These are phyloP conservation scores for Macaranga tanarius DNA, from an alignment of 441 rosid genomes.

Conservation along the genomic window DNA sequence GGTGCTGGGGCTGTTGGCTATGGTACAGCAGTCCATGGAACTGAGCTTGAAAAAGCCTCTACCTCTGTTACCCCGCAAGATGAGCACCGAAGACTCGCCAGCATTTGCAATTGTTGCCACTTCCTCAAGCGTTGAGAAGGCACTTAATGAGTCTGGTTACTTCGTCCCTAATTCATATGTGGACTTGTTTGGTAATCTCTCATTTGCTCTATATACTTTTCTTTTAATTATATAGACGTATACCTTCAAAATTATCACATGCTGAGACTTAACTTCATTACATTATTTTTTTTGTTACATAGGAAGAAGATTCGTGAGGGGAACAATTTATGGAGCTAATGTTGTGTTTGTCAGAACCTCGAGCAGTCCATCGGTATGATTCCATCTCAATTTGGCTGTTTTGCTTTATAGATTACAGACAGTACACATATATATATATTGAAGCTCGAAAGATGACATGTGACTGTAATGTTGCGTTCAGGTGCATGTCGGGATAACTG, in stretches of 20 bases:
- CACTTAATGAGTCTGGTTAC: constrained; percentile 6
- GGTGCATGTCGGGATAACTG: background rate
- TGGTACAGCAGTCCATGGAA: constrained; percentile 7
- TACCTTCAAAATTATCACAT: no score
- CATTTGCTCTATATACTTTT: background rate
- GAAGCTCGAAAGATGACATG: no score
- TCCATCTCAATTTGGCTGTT: background rate
- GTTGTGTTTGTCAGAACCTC: constrained; percentile 9
- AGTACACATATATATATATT: no score
- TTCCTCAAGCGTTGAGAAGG: background rate
- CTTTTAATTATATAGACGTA: background rate
- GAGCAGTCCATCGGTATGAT: background rate
- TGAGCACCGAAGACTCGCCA: background rate
- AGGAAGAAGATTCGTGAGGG: constrained; percentile 11
- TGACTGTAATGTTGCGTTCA: background rate
- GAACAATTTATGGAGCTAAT: background rate
- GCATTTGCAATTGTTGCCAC: background rate
- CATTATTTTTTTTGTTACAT: background rate
- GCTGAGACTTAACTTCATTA: background rate
- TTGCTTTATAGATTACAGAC: no score
- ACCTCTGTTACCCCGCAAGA: background rate
- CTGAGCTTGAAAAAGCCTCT: background rate
- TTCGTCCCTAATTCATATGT: background rate
- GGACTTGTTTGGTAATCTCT: background rate
- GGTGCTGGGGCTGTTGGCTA: constrained; percentile 18